Evolutionary conservation across 192 early-diverging fungal genomes (phyloP).

Genomic region (Dispira simplex): DNA sequence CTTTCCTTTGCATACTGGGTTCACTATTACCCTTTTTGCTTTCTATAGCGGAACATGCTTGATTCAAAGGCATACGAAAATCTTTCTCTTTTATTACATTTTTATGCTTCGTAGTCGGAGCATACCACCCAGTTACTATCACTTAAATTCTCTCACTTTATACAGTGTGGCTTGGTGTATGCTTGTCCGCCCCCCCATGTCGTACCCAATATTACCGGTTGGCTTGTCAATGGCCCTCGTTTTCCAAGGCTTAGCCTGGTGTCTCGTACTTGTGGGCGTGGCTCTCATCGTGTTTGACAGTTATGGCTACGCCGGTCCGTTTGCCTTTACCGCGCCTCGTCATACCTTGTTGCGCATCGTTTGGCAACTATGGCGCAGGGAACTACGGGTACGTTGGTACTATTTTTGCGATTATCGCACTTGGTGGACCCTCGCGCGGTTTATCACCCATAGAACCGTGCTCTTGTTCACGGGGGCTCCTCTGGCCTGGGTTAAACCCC

Average conservation of each 20-base stretch:
- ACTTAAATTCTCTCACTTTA: too few species aligned
- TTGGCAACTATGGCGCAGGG: background rate
- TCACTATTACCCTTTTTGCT: too few species aligned
- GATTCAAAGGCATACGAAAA: too few species aligned
- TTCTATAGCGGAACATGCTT: too few species aligned
- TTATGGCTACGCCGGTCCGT: background rate
- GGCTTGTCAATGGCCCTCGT: slow-evolving; percentile 15
- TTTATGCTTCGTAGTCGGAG: too few species aligned
- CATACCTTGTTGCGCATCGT: background rate
- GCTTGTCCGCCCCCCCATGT: too few species aligned
- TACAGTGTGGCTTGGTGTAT: too few species aligned
- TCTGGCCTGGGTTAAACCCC: background rate
- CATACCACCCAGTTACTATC: too few species aligned
- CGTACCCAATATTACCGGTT: too few species aligned
- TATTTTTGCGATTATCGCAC: background rate
- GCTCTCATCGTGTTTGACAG: background rate
- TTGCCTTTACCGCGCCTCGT: background rate
- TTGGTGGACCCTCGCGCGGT: slow-evolving; percentile 1
- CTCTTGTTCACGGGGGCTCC: background rate
- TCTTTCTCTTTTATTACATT: too few species aligned
- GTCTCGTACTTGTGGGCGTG: background rate
- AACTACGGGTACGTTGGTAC: background rate
- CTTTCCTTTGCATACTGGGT: too few species aligned
- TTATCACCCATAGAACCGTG: background rate
- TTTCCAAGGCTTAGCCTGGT: background rate